A percentile compares a stretch with the other conserved stretches of the same genome.
Conservation (phyloP, 192 early-diverging fungal species). For the Coemansia sp. region DNA sequence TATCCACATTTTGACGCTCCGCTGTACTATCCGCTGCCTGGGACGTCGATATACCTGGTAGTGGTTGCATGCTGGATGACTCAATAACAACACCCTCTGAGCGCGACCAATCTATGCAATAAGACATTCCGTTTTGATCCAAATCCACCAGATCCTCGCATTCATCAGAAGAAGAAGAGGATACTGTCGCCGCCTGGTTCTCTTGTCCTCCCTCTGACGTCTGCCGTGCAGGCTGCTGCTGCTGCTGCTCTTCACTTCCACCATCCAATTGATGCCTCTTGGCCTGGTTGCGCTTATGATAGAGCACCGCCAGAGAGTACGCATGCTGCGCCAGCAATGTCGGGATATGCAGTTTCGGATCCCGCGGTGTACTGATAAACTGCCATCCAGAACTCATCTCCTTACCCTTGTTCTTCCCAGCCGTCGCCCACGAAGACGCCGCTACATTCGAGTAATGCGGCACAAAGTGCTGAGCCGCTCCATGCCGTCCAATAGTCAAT, state of each 20-base stretch:
- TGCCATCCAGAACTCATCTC: constrained; percentile 46
- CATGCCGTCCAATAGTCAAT: constrained; percentile 4
- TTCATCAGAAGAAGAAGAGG: too few species aligned
- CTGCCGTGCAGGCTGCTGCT: background rate
- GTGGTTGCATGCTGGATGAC: too few species aligned
- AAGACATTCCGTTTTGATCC: constrained; percentile 15
- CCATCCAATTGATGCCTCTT: too few species aligned
- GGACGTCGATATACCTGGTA: background rate
- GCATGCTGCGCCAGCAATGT: constrained; percentile 46
- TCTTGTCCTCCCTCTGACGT: background rate
- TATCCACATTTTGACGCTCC: too few species aligned
- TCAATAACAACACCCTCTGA: constrained; percentile 43
- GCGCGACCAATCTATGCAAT: constrained; percentile 52
- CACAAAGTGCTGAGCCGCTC: constrained; percentile 44
- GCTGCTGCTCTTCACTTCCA: too few species aligned
- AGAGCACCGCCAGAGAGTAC: constrained; percentile 33
- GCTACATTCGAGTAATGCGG: constrained; percentile 39
- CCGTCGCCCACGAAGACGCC: background rate
- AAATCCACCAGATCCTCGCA: background rate
- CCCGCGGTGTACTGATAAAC: constrained; percentile 46
- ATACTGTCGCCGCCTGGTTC: too few species aligned
- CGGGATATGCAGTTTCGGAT: constrained; percentile 40
- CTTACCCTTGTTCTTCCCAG: background rate
- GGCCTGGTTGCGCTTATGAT: constrained; percentile 3
- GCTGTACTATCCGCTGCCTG: background rate